phyloP scores from a whole-genome alignment of 768 basidiomycete species.

The Trametes elegans region DNA sequence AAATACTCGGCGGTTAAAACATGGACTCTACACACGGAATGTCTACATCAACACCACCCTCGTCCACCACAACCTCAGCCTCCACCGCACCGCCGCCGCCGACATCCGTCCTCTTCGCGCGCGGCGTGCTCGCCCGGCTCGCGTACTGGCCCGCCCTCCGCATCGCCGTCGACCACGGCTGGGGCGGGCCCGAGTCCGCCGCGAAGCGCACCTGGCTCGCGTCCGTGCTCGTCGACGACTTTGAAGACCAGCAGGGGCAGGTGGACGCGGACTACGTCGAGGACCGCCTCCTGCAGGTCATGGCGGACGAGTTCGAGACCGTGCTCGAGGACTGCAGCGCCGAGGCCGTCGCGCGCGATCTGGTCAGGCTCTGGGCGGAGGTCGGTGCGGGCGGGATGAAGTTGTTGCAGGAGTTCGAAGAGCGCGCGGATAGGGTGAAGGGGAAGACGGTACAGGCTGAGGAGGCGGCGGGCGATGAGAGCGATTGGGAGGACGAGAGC shows the following conservation, averaged over 20 bases:
- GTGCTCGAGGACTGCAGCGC: constrained; percentile 84
- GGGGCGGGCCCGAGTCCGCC: constrained; percentile 76
- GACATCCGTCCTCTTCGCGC: constrained; percentile 72
- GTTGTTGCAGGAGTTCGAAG: constrained; percentile 61
- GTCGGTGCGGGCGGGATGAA: constrained; percentile 44
- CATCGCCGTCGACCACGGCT: constrained; percentile 79
- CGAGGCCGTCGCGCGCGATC: constrained; percentile 66
- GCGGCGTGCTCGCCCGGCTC: constrained; percentile 81
- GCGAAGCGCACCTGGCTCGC: constrained; percentile 86
- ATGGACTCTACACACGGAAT: not conserved
- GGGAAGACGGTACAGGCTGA: constrained; percentile 56
- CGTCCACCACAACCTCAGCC: constrained; percentile 13
- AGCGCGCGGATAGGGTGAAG: constrained; percentile 52
- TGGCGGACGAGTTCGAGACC: constrained; percentile 86
- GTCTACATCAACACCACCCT: not conserved
- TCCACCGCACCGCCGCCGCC: constrained; percentile 35
- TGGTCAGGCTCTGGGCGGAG: constrained; percentile 67
- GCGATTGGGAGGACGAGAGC: constrained; percentile 48
- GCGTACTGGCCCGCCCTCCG: constrained; percentile 83
- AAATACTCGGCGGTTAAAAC: too few relatives aligned
- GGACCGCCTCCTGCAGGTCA: constrained; percentile 75
- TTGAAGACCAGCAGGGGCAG: constrained; percentile 48
- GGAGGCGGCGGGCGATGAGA: constrained; percentile 39
- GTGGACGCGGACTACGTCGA: constrained; percentile 79
- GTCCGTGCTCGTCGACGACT: constrained; percentile 75